Percentiles rank a stretch among this genome's conserved stretches.
These are phyloP conservation scores for Paramecium pentaurelia DNA, from an alignment of 73 alveolate genomes.

Conservation along the genomic window DNA sequence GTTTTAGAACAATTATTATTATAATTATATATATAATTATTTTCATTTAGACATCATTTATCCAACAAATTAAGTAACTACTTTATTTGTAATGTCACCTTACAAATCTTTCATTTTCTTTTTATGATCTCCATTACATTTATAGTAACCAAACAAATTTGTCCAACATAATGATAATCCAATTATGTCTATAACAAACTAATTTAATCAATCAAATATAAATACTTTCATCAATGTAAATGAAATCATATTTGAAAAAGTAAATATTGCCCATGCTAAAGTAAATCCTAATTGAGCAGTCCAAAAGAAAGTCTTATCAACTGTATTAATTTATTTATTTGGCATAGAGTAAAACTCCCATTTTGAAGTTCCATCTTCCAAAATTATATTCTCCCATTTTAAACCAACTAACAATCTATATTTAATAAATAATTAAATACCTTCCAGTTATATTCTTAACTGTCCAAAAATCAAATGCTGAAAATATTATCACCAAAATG, in stretches of 20 bases:
- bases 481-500: neutral
- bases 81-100: neutral
- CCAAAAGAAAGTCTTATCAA: constrained; percentile 10
- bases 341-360: neutral
- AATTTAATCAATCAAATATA: neutral
- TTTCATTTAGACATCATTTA: neutral
- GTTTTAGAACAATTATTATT: neutral
- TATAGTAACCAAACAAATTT: neutral
- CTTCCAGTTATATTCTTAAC: constrained; percentile 43
- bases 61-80: neutral
- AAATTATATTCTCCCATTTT: neutral
- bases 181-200: neutral
- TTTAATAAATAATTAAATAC: neutral
- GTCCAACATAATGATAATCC: neutral
- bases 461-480: constrained; percentile 32
- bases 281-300: neutral
- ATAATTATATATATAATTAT: neutral
- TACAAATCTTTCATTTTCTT: neutral
- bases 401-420: neutral
- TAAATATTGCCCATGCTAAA: neutral
- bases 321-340: neutral
- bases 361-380: neutral
- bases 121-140: constrained; percentile 25
- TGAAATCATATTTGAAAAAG: neutral
- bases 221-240: neutral